Conservation (phyloP, 169 alveolate species). For the Cryptosporidium canis region DNA sequence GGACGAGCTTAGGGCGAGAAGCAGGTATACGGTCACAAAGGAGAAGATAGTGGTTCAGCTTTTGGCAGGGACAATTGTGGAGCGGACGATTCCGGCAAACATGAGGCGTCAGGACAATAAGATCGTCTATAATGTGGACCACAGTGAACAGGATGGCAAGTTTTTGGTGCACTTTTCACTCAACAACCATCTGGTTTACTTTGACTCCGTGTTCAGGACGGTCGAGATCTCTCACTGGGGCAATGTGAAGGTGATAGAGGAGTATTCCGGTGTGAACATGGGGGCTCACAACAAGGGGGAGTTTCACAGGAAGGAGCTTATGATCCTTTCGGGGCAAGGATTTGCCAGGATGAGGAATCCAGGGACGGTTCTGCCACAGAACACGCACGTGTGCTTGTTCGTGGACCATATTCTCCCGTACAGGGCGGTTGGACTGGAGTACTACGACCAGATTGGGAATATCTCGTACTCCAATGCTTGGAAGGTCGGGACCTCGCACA, state of each 20-base stretch:
- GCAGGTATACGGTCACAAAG: neutral
- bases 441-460: slow-evolving; percentile 89
- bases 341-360: slow-evolving; percentile 75
- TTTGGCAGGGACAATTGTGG: slow-evolving; percentile 28
- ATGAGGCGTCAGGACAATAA: slow-evolving; percentile 58
- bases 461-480: slow-evolving; percentile 86
- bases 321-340: slow-evolving; percentile 70
- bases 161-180: slow-evolving; percentile 49
- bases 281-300: slow-evolving; percentile 88
- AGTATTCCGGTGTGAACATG: slow-evolving; percentile 81
- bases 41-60: slow-evolving; percentile 48
- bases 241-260: slow-evolving; percentile 84
- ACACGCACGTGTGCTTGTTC: slow-evolving; percentile 77
- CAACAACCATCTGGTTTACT: slow-evolving; percentile 63
- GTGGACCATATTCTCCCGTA: slow-evolving; percentile 83
- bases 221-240: slow-evolving; percentile 90
- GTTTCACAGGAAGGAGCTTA: slow-evolving; percentile 86
- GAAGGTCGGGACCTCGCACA: slow-evolving; percentile 77
- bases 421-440: slow-evolving; percentile 86
- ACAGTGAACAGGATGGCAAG: neutral
- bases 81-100: slow-evolving; percentile 9
- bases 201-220: slow-evolving; percentile 77
- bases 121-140: neutral
- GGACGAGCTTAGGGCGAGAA: neutral
- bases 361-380: slow-evolving; percentile 75